These are phyloP conservation scores for Leccinum subspadiceum DNA, from an alignment of 1,284 basidiomycete species.

Conservation along the genomic window DNA sequence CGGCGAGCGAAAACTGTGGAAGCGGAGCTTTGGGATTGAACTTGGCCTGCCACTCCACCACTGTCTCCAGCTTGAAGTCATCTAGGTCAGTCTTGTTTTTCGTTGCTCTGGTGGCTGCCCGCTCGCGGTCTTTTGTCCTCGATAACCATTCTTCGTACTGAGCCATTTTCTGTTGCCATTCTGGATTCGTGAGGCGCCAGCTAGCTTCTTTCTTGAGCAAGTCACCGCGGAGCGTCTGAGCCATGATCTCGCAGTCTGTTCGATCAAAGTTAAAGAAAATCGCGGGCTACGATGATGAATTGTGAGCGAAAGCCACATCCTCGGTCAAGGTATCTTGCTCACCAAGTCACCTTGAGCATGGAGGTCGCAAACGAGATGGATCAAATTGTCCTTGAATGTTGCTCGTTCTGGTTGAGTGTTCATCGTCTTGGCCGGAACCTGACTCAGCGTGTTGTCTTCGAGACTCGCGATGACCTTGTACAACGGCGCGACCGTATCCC, in stretches of 20 bases:
- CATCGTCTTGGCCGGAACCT: slow-evolving; percentile 22
- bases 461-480: slow-evolving; percentile 41
- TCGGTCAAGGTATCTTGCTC: slow-evolving; percentile 20
- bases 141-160: slow-evolving; percentile 52
- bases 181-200: slow-evolving; percentile 48
- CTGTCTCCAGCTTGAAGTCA: slow-evolving; percentile 22
- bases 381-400: slow-evolving; percentile 42
- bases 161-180: slow-evolving; percentile 51
- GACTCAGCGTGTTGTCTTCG: slow-evolving; percentile 37
- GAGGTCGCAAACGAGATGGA: slow-evolving; percentile 55
- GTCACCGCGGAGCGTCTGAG: slow-evolving; percentile 33
- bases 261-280: slow-evolving; percentile 68
- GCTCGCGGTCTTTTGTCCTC: slow-evolving; percentile 44
- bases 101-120: slow-evolving; percentile 36
- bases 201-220: slow-evolving; percentile 44
- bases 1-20: slow-evolving; percentile 58
- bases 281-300: slow-evolving; percentile 46
- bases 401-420: slow-evolving; percentile 33
- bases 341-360: slow-evolving; percentile 51
- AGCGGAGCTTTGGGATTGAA: slow-evolving; percentile 61
- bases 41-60: slow-evolving; percentile 45
- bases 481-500: slow-evolving; percentile 37
- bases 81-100: slow-evolving; percentile 38
- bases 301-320: background rate
- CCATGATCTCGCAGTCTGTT: slow-evolving; percentile 56